Conservation (phyloP, 176 grass and related monocot genomes). For the Carex cristatella region DNA sequence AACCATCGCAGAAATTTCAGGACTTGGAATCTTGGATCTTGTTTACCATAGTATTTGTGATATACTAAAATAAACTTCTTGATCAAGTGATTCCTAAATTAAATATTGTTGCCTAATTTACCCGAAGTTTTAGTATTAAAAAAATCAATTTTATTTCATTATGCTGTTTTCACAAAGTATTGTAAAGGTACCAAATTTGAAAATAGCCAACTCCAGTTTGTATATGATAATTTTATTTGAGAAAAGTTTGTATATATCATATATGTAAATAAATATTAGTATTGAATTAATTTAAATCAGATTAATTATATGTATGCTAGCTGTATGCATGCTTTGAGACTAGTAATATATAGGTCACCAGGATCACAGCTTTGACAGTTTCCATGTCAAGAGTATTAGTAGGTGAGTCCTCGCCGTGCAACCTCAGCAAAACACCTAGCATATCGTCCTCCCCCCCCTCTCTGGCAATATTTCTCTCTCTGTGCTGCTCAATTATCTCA, state of each 20-base stretch:
- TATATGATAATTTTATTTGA: background rate
- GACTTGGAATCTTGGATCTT: too few relatives aligned
- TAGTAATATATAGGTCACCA: slow-evolving; percentile 8
- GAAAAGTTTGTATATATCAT: background rate
- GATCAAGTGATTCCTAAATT: too few relatives aligned
- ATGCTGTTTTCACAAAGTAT: too few relatives aligned
- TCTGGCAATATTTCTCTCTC: background rate
- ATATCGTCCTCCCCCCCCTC: slow-evolving; percentile 29
- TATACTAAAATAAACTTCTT: too few relatives aligned
- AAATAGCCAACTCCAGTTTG: background rate
- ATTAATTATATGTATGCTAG: background rate
- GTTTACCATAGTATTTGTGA: too few relatives aligned
- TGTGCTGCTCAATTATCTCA: background rate
- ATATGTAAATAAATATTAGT: background rate
- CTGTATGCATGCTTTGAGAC: background rate
- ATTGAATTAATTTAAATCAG: background rate
- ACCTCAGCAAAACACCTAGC: slow-evolving; percentile 38
- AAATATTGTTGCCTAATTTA: too few relatives aligned
- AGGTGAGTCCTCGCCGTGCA: slow-evolving; percentile 29
- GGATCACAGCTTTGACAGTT: slow-evolving; percentile 44
- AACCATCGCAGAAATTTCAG: background rate
- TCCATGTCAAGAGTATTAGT: slow-evolving; percentile 43
- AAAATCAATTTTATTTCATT: too few relatives aligned
- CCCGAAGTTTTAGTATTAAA: too few relatives aligned
- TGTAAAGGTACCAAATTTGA: background rate